Base-by-base conservation (phyloP, 805 yeast genomes). In the Suhomyces tanzawaensis region DNA sequence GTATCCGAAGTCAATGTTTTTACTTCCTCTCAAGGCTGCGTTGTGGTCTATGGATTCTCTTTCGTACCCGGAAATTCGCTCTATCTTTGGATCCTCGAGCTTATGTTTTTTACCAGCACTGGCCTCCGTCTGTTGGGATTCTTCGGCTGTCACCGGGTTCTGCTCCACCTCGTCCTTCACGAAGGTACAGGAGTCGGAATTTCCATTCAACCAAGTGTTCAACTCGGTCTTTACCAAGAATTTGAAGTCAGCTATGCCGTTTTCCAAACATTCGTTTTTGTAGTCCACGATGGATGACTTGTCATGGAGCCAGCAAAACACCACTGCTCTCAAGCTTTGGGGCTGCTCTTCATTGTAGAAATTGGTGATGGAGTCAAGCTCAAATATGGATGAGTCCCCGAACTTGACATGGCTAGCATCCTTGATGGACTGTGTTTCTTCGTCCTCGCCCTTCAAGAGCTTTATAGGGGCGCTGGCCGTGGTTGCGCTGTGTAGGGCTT, bases 191-290 rank as follows among this genome's bases (percentile, higher is more conserved):
- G 73, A 69, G 26, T 72, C 78, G 3, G 80, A 68, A 15, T 77
- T 71, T 3, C 96, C 96, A 42, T 74, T 75, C 36, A 91, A 71
- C 89, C 93, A 90, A 21, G 86, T 76, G 38, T 83, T 72, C 44
- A 91, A 72, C 55, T 91, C 96, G 7, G 88, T 81, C 62, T 95
- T 81, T 51, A 88, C 95, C 56, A 86, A 62, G 55, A 91, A 90
- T 40, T 86, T 80, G 55, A 91, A 76, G 45, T 86, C 86, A 2
- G 79, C 71, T 23, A 91, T 72, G 3, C 76, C 72, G 27, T 74
- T 65, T 34, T 72, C 74, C 51, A 79, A 82, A 46, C 96, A 86
- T 26, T 77, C 81, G 8, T 80, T 74, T 42, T 88, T 75, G 57
- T 91, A 90, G 38, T 87, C 95, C 9, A 96, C 82, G 31, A 89